Base-by-base conservation (phyloP, 441 rosid genomes). In the Gossypium schwendimanii region DNA sequence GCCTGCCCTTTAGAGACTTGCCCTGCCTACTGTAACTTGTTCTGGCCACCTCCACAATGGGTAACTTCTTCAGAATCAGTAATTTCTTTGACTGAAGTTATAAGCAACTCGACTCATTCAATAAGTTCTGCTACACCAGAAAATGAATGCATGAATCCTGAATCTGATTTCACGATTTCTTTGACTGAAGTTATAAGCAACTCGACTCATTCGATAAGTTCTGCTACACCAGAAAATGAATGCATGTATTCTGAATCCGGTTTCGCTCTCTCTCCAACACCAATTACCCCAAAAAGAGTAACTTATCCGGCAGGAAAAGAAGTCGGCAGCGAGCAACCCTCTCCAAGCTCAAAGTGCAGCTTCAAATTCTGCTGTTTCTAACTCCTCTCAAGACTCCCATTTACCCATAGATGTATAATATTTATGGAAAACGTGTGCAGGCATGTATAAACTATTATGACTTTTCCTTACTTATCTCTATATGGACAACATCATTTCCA, bases 381-480 rank as follows among this genome's bases (percentile, higher is more conserved):
- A 6, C 21, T 28, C 4, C 7, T 36, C 20, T 4, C 7, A 3
- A 5, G 17, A 6, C 7, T 5, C 7, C 7, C 36, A 31, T 31
- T 31, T 31, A 31, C 36, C 36, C 1, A 6, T 31, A 5, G 36
- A 31, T 31, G 36, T 6, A 31, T 89, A 44, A 45, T 12, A 45
- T 21, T 23, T 17, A 45, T 14, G 41, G 12, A n/a, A 24, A 15
- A 66, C 1, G 70, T 24, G 21, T 24, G 23, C 6, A n/a, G 8
- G 41, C 17, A 26, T 47, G 31, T 24, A 11, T 47, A 24, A 49
- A 49, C 28, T 57, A 45, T 5, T 31, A 31, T 41, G 63, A 44
- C 36, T 63, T 60, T 24, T 20, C 70, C 86, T 84, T 83, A 88
- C 98, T 83, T 31, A 79, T 73, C 75, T 78, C 78, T 53, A 69